Conservation (phyloP, 768 basidiomycete species). For the Lactarius pseudohatsudake region DNA sequence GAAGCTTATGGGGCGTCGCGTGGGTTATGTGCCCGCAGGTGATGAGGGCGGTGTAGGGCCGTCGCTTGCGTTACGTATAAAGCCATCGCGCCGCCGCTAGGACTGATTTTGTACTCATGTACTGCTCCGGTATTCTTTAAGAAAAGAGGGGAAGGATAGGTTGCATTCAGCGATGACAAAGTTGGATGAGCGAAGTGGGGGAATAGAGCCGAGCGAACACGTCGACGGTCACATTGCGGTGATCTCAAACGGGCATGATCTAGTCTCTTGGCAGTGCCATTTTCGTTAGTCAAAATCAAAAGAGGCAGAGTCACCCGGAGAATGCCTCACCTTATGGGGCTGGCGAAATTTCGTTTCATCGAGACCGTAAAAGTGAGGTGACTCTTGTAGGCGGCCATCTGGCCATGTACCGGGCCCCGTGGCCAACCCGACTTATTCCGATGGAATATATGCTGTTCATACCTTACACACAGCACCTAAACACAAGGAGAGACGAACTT, state of each 20-base stretch:
- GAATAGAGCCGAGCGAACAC: too few relatives aligned
- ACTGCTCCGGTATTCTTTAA: too few relatives aligned
- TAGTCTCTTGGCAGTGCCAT: too few relatives aligned
- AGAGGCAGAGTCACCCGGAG: not conserved
- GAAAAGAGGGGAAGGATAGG: not conserved
- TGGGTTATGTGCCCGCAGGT: not conserved
- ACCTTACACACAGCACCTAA: too few relatives aligned
- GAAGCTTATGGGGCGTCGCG: not conserved
- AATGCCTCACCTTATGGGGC: not conserved
- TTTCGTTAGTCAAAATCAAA: not conserved
- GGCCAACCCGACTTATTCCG: not conserved
- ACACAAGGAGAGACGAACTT: too few relatives aligned
- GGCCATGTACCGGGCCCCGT: not conserved
- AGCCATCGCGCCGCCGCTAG: not conserved
- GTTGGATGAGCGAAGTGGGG: not conserved
- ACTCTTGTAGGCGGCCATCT: not conserved
- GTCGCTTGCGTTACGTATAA: not conserved
- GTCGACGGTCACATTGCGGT: not conserved
- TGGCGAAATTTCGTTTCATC: not conserved
- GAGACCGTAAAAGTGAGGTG: not conserved
- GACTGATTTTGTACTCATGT: too few relatives aligned
- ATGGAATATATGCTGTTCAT: not conserved
- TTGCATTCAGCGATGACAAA: not conserved
- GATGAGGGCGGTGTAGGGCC: not conserved
- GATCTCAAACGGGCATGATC: not conserved